Conservation (phyloP, 2,329 filamentous ascomycete species). For the Colletotrichum orbiculare region DNA sequence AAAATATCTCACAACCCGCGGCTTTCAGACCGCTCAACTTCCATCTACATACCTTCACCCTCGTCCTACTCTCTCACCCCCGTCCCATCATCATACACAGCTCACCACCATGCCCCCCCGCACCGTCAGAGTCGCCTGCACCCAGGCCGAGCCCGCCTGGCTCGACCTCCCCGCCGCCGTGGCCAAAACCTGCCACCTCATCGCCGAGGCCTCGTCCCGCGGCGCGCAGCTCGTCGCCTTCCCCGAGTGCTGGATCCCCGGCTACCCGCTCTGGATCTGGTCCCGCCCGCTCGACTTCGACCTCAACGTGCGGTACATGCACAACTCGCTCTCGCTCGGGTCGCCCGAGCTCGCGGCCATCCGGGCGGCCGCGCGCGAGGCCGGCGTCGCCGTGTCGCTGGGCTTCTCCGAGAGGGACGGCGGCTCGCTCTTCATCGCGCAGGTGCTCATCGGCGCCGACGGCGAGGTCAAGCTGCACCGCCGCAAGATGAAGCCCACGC, state of each 20-base stretch:
- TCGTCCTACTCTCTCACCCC: not conserved
- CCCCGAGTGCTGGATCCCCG: conserved; percentile 65
- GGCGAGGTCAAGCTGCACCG: too few relatives aligned
- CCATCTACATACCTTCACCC: not conserved
- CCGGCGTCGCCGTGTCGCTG: too few relatives aligned
- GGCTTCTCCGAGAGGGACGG: too few relatives aligned
- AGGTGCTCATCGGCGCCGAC: too few relatives aligned
- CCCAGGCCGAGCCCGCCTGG: conserved; percentile 70
- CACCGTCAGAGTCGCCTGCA: conserved; percentile 55
- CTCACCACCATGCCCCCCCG: conserved; percentile 1
- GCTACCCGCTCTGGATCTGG: conserved; percentile 61
- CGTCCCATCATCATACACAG: not conserved
- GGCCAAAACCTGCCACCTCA: conserved; percentile 66
- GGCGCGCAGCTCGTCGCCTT: conserved; percentile 67
- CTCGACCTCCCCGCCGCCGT: conserved; percentile 66
- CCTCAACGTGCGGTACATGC: conserved; percentile 47
- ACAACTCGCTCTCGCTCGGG: conserved; percentile 54
- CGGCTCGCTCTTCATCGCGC: too few relatives aligned
- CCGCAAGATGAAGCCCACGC: too few relatives aligned
- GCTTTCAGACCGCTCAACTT: not conserved
- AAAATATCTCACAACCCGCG: too few relatives aligned
- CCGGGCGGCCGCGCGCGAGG: conserved; percentile 52
- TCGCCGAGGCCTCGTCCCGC: conserved; percentile 63
- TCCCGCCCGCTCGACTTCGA: conserved; percentile 46
- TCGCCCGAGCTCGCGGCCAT: conserved; percentile 58